Evolutionary conservation across 352 stramenopile genomes (phyloP).

Genomic region (Phytophthora palmivora): DNA sequence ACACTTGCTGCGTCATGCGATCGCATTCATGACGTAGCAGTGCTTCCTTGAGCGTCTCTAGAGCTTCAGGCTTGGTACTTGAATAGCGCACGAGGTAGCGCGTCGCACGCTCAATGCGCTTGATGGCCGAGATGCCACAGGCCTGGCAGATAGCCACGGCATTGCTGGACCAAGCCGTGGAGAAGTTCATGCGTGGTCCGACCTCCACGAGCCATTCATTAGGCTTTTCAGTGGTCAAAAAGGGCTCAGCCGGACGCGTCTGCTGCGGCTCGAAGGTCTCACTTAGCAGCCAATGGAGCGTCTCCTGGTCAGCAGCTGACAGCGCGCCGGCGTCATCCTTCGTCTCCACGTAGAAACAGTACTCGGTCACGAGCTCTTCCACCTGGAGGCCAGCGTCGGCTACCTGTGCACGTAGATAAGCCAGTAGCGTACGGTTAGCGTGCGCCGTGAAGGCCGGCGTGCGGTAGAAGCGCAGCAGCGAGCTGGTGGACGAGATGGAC

Average conservation of each 20-base stretch:
- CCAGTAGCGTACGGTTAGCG: slow-evolving; percentile 59
- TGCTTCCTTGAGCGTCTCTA: slow-evolving; percentile 54
- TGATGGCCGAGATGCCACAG: slow-evolving; percentile 91
- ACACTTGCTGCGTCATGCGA: slow-evolving; percentile 99
- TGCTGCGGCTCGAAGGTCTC: slow-evolving; percentile 97
- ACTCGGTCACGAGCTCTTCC: slow-evolving; percentile 91
- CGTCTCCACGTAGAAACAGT: slow-evolving; percentile 97
- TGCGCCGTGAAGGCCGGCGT: slow-evolving; percentile 77
- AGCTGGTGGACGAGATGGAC: slow-evolving; percentile 27
- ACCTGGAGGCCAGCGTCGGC: slow-evolving; percentile 38
- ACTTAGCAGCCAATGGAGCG: slow-evolving; percentile 95
- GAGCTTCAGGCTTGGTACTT: slow-evolving; percentile 42
- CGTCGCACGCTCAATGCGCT: slow-evolving; percentile 94
- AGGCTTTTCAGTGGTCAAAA: slow-evolving; percentile 43
- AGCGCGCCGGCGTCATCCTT: slow-evolving; percentile 48
- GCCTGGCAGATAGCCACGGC: slow-evolving; percentile 96
- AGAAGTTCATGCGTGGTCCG: slow-evolving; percentile 98
- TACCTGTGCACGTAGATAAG: slow-evolving; percentile 45
- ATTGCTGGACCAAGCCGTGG: slow-evolving; percentile 98
- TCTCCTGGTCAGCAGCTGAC: slow-evolving; percentile 61
- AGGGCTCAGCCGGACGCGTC: slow-evolving; percentile 64
- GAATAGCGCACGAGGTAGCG: slow-evolving; percentile 90
- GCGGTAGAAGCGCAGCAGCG: slow-evolving; percentile 81
- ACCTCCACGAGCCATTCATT: slow-evolving; percentile 93
- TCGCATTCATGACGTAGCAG: slow-evolving; percentile 86